Evolutionary conservation across 441 rosid genomes (phyloP).

Genomic region (Pelargonium australe): DNA sequence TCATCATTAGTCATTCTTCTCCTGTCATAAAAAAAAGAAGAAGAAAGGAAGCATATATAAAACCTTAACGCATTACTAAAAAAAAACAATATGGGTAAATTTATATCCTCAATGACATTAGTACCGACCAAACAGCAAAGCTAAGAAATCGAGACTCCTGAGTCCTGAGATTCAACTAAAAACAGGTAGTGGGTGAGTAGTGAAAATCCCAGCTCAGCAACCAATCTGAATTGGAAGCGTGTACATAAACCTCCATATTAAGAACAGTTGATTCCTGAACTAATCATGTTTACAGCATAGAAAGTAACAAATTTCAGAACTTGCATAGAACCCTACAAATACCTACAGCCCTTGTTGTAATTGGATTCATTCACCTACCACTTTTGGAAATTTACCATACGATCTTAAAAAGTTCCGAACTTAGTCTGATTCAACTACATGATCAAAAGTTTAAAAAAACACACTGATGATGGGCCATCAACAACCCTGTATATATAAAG

Average conservation of each 20-base stretch:
- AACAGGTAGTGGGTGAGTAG: not conserved
- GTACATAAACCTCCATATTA: not conserved
- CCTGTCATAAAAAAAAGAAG: not conserved
- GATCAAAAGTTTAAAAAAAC: no score
- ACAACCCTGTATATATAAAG: not conserved
- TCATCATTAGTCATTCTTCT: slow-evolving; percentile 52
- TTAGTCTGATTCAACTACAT: not conserved
- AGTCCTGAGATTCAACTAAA: not conserved
- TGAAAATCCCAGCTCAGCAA: not conserved
- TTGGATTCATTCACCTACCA: not conserved
- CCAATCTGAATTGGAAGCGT: not conserved
- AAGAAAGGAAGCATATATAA: no score
- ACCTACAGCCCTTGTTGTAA: not conserved
- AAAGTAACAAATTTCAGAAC: not conserved
- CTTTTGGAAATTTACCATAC: not conserved
- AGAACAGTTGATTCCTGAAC: not conserved
- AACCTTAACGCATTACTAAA: not conserved
- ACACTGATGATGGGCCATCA: not conserved
- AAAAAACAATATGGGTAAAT: not conserved
- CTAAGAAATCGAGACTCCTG: not conserved
- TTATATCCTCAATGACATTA: not conserved
- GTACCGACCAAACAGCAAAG: not conserved
- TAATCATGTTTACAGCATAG: not conserved
- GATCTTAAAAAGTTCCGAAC: not conserved
- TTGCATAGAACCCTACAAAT: not conserved